These are phyloP conservation scores for Solanum virginianum DNA, from an alignment of 257 asterid genomes.

Conservation along the genomic window DNA sequence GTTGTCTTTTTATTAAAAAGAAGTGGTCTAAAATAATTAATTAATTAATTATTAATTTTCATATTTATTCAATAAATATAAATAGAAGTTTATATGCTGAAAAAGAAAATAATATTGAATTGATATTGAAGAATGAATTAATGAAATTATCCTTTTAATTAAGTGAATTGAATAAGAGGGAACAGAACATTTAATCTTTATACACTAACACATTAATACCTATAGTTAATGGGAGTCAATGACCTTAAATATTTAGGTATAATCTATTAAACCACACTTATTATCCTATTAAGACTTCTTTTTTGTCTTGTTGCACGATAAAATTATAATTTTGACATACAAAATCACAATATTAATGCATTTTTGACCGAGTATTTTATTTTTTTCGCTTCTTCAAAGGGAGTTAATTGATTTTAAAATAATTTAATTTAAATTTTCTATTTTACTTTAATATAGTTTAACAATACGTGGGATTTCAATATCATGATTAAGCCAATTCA, in stretches of 20 bases:
- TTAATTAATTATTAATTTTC: no score
- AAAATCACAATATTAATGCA: neutral
- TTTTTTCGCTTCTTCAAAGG: no score
- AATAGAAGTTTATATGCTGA: neutral
- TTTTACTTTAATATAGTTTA: neutral
- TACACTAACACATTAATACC: neutral
- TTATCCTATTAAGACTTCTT: neutral
- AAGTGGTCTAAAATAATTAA: no score
- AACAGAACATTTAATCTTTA: neutral
- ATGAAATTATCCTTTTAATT: neutral
- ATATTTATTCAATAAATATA: neutral
- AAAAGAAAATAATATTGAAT: neutral
- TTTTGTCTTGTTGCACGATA: neutral
- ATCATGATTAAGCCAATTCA: neutral
- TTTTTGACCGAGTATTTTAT: neutral
- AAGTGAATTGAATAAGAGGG: neutral
- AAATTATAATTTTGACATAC: neutral
- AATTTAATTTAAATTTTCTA: no score
- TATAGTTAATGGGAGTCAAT: neutral
- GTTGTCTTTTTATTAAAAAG: no score
- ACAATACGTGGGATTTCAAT: neutral
- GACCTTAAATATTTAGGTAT: neutral
- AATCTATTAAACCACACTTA: neutral
- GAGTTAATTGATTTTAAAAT: no score
- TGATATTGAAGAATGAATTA: neutral